Percentiles rank a stretch among this genome's conserved stretches.
These are phyloP conservation scores for Zanthoxylum bungeanum DNA, from an alignment of 345 rosid genomes.

Conservation along the genomic window DNA sequence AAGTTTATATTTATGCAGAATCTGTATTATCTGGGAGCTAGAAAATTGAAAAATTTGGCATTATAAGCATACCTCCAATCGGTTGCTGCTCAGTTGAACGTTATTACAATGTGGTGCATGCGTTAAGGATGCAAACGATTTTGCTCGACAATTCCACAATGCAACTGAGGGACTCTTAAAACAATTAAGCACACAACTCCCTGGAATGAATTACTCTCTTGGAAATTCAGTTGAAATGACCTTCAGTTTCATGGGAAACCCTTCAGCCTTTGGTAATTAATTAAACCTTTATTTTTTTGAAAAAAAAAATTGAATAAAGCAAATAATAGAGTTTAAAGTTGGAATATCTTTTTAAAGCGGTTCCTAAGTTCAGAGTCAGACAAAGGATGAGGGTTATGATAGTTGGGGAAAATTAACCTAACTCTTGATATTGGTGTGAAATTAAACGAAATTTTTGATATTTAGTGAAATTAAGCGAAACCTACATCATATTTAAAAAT, in stretches of 20 bases:
- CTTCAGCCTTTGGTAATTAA: constrained; percentile 21
- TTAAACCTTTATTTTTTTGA: no score
- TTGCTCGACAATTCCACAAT: constrained; percentile 17
- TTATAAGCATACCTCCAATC: constrained; percentile 24
- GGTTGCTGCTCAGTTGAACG: constrained; percentile 42
- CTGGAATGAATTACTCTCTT: constrained; percentile 28
- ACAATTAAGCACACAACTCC: constrained; percentile 6
- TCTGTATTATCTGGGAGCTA: constrained; percentile 36
- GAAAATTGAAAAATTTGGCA: constrained; percentile 44
- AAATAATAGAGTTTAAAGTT: no score
- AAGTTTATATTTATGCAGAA: constrained; percentile 24
- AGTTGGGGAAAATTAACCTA: no score
- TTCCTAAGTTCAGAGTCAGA: no score
- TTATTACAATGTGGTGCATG: constrained; percentile 14
- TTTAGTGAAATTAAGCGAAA: no score
- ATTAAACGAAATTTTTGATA: no score
- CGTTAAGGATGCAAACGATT: constrained; percentile 11
- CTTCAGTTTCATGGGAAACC: constrained; percentile 4
- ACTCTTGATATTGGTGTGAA: no score
- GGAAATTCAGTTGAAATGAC: constrained; percentile 30
- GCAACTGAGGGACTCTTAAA: not conserved
- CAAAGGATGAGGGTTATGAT: no score
- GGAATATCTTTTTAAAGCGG: no score
- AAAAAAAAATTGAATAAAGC: no score
- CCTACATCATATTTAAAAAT: no score